phyloP scores from a whole-genome alignment of 2,329 filamentous ascomycete genomes.

The Fusarium chlamydosporum region DNA sequence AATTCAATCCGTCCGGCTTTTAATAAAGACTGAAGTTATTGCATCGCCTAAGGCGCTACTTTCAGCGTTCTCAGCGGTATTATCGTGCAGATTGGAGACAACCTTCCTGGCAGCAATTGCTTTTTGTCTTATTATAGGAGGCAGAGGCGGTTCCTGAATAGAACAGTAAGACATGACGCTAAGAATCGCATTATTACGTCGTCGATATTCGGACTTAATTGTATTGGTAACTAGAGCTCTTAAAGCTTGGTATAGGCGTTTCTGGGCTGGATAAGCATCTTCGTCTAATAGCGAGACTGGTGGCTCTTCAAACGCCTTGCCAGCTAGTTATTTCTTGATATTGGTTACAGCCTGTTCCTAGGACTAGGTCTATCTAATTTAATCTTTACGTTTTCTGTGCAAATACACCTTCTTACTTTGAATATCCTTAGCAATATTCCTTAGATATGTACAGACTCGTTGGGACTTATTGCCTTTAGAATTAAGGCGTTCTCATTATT shows the following conservation, averaged over 20 bases:
- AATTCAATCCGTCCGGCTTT: neutral
- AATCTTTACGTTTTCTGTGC: neutral
- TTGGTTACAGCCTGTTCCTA: conserved; percentile 1
- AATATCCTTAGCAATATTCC: conserved; percentile 1
- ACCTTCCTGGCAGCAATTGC: neutral
- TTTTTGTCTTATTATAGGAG: neutral
- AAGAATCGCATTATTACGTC: conserved; percentile 12
- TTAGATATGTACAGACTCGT: neutral
- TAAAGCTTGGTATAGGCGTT: neutral
- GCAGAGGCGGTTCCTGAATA: conserved; percentile 1
- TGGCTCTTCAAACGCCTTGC: neutral
- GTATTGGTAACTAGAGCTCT: neutral
- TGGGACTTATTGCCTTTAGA: neutral
- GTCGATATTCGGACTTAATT: neutral
- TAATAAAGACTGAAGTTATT: conserved; percentile 16
- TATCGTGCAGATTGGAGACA: neutral
- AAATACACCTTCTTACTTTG: neutral
- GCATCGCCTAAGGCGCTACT: neutral
- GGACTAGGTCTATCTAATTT: neutral
- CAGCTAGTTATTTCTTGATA: conserved; percentile 8
- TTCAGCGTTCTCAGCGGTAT: rapidly evolving
- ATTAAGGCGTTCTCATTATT: neutral
- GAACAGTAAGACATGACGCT: conserved; percentile 17
- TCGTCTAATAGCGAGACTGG: neutral
- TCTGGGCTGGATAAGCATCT: neutral